Conservation (phyloP, 2,329 filamentous ascomycete species). For the Paraphaeosphaeria sporulosa region DNA sequence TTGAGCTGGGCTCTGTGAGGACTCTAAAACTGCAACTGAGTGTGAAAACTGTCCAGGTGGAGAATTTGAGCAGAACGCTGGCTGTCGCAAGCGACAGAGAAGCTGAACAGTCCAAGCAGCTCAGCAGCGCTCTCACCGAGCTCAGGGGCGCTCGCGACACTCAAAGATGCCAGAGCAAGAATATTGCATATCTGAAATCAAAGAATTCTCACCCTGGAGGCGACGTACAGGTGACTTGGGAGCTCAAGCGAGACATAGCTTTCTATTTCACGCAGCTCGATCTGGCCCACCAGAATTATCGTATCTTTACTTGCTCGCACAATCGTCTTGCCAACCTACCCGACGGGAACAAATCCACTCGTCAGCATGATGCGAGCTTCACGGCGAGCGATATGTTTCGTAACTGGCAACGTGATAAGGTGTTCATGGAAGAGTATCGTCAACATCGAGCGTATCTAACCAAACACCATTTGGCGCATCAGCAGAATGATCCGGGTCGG, state of each 20-base stretch:
- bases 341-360: neutral
- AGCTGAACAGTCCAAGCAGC: too few species aligned
- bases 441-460: neutral
- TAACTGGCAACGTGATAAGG: neutral
- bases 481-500: conserved; percentile 4
- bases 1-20: too few species aligned
- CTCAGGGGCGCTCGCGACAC: too few species aligned
- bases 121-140: too few species aligned
- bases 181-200: neutral
- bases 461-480: conserved; percentile 22
- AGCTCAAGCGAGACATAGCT: neutral
- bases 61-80: too few species aligned
- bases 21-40: too few species aligned
- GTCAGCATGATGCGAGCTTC: neutral
- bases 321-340: neutral
- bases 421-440: conserved; percentile 17
- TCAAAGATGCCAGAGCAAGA: too few species aligned
- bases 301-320: neutral
- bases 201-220: too few species aligned
- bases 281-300: neutral
- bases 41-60: too few species aligned
- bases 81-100: too few species aligned
- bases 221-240: too few species aligned
- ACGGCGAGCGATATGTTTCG: neutral
- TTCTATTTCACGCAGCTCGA: conserved; percentile 1